Conservation (phyloP, 2,329 filamentous ascomycete genomes). For the Nemania sp. region DNA sequence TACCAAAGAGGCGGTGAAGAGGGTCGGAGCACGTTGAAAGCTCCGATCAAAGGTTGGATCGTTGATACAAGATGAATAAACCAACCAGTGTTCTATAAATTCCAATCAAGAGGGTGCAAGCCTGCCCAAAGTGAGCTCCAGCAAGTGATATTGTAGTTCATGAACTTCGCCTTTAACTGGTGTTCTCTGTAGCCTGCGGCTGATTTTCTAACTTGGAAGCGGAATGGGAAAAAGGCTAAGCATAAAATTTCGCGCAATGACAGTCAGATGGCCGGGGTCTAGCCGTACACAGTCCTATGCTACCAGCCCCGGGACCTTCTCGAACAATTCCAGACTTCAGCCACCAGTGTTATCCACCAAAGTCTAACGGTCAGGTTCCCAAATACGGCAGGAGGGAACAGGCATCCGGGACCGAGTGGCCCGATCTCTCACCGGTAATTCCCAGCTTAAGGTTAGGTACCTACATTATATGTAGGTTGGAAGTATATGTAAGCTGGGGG, state of each 20-base stretch:
- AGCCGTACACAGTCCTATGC: background rate
- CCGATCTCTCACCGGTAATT: background rate
- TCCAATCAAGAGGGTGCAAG: constrained; percentile 1
- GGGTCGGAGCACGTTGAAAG: constrained; percentile 17
- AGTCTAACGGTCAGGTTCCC: background rate
- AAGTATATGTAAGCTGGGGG: no score
- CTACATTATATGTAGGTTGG: no score
- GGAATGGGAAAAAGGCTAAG: no score
- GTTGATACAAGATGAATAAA: constrained; percentile 32
- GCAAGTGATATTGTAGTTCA: background rate
- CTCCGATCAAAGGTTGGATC: constrained; percentile 27
- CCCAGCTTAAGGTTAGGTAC: no score
- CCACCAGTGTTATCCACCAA: background rate
- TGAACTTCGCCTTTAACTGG: no score
- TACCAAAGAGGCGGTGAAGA: constrained; percentile 26
- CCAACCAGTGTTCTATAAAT: constrained; percentile 29
- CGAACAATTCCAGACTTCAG: constrained; percentile 4
- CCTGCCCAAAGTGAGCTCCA: background rate
- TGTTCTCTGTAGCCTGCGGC: no score
- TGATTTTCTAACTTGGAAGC: no score
- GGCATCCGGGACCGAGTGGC: background rate
- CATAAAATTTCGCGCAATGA: no score
- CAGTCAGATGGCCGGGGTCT: no score
- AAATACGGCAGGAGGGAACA: background rate
- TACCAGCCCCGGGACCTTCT: constrained; percentile 2